Evolutionary conservation across 2,329 filamentous ascomycete genomes (phyloP).

Genomic region (Xylariaceae sp.): DNA sequence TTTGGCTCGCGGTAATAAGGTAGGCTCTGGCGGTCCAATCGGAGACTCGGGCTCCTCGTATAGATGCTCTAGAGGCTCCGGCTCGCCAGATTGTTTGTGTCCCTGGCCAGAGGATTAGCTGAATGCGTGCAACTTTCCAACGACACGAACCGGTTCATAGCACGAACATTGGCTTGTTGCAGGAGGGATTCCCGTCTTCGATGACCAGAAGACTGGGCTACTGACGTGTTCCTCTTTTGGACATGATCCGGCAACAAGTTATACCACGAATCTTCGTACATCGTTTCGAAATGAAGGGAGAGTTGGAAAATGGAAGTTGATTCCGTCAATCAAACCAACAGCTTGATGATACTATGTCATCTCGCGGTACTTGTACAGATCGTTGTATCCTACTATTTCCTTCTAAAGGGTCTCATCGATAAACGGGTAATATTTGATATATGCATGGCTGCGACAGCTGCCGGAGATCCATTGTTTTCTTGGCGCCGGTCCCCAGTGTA

Average conservation of each 20-base stretch:
- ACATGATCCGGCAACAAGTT: conserved; percentile 63
- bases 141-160: conserved; percentile 26
- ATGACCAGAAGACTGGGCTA: conserved; percentile 47
- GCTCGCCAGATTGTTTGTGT: conserved; percentile 46
- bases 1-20: conserved; percentile 59
- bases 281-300: conserved; percentile 34
- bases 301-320: background rate
- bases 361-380: background rate
- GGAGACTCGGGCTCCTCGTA: conserved; percentile 52
- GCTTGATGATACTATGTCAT: background rate
- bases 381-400: background rate
- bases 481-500: background rate
- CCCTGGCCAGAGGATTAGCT: conserved; percentile 38
- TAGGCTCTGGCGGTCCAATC: conserved; percentile 61
- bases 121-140: conserved; percentile 21
- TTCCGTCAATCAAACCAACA: background rate
- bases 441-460: background rate
- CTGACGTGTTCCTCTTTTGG: conserved; percentile 44
- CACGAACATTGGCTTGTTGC: conserved; percentile 55
- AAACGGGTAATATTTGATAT: background rate
- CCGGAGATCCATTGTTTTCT: background rate
- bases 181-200: conserved; percentile 65
- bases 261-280: conserved; percentile 85
- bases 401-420: background rate
- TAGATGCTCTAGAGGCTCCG: conserved; percentile 53